These are phyloP conservation scores for Goffeauzyma gilvescens DNA, from an alignment of 768 basidiomycete genomes.

Conservation along the genomic window DNA sequence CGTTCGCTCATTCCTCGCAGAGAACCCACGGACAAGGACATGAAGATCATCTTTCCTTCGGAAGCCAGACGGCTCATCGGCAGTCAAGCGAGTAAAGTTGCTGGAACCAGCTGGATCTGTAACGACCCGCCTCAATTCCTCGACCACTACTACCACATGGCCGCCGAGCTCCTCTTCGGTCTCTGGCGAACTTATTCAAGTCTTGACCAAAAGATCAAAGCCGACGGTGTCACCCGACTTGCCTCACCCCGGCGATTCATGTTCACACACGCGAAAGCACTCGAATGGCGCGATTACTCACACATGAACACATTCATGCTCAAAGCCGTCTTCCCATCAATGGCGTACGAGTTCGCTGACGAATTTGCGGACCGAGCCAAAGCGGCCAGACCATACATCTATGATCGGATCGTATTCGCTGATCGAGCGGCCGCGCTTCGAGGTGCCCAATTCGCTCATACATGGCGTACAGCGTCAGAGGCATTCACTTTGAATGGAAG, in stretches of 20 bases:
- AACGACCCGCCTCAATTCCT: slow-evolving; percentile 75
- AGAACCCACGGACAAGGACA: slow-evolving; percentile 57
- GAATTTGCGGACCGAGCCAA: slow-evolving; percentile 68
- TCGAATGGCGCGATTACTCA: slow-evolving; percentile 78
- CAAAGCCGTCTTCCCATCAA: slow-evolving; percentile 59
- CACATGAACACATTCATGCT: slow-evolving; percentile 77
- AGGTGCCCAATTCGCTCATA: slow-evolving; percentile 46
- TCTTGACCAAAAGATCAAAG: slow-evolving; percentile 49
- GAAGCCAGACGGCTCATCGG: slow-evolving; percentile 56
- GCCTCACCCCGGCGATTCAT: slow-evolving; percentile 55
- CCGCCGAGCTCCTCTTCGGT: slow-evolving; percentile 77
- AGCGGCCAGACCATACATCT: slow-evolving; percentile 50
- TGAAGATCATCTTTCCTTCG: slow-evolving; percentile 51
- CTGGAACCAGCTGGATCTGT: slow-evolving; percentile 60
- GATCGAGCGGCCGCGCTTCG: slow-evolving; percentile 73
- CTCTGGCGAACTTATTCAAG: slow-evolving; percentile 80
- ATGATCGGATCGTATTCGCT: slow-evolving; percentile 70
- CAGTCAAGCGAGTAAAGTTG: slow-evolving; percentile 49
- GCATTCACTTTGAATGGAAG: slow-evolving; percentile 58
- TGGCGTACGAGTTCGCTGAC: slow-evolving; percentile 56
- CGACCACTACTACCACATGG: slow-evolving; percentile 59
- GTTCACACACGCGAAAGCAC: slow-evolving; percentile 54
- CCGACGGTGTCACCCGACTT: slow-evolving; percentile 49
- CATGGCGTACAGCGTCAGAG: slow-evolving; percentile 56
- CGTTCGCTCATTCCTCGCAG: slow-evolving; percentile 34